Conservation (phyloP, 1,139 yeast genomes). For the Petasospora fabianii region DNA sequence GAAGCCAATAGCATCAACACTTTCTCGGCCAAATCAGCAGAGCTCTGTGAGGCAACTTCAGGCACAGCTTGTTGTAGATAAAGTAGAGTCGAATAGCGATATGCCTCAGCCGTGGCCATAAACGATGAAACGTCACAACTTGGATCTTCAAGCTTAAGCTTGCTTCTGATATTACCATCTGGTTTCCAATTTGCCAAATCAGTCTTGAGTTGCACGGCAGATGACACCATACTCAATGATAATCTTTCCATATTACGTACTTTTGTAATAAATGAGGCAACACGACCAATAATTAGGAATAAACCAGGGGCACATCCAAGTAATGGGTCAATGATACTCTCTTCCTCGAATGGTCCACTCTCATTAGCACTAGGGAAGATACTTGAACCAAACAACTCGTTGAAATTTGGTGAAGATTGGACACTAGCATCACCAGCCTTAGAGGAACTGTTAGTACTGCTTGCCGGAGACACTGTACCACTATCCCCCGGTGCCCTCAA, state of each 20-base stretch:
- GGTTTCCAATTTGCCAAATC: conserved; percentile 57
- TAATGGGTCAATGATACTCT: conserved; percentile 50
- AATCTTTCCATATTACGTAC: conserved; percentile 41
- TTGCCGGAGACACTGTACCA: background rate
- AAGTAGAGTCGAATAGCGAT: conserved; percentile 53
- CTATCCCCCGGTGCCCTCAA: conserved; percentile 7
- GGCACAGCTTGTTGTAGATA: conserved; percentile 70
- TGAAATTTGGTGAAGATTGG: conserved; percentile 12
- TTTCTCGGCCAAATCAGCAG: conserved; percentile 57
- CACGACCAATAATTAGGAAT: conserved; percentile 61
- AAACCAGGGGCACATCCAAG: conserved; percentile 64
- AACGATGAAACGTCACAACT: conserved; percentile 57
- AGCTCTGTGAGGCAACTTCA: conserved; percentile 53
- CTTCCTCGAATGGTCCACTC: conserved; percentile 19
- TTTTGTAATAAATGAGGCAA: conserved; percentile 51
- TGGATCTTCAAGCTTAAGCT: conserved; percentile 34
- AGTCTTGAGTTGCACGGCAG: conserved; percentile 51
- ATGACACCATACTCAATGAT: conserved; percentile 46
- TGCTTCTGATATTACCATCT: conserved; percentile 37
- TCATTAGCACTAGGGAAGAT: conserved; percentile 6
- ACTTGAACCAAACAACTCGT: conserved; percentile 10
- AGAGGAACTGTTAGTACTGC: background rate
- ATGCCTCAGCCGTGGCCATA: conserved; percentile 67
- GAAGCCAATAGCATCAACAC: conserved; percentile 58
- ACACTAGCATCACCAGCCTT: background rate